These are phyloP conservation scores for Ganoderma meredithae DNA, from an alignment of 1,284 basidiomycete species.

Conservation along the genomic window DNA sequence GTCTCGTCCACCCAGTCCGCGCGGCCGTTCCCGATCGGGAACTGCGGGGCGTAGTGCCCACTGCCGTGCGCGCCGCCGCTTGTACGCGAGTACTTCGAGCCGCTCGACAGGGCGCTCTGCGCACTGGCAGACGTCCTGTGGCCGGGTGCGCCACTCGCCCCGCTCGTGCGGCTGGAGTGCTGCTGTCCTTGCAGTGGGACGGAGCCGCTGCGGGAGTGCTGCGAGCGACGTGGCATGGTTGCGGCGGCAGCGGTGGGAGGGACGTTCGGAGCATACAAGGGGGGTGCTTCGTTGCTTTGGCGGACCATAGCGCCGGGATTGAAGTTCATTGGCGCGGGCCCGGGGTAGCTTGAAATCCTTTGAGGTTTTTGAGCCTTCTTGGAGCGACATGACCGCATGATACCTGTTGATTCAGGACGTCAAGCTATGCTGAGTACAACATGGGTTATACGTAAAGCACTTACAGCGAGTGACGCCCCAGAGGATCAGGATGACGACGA, in stretches of 20 bases:
- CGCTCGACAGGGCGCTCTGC: constrained; percentile 18
- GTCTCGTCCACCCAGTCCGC: constrained; percentile 55
- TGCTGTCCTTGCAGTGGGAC: neutral
- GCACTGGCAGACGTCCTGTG: constrained; percentile 16
- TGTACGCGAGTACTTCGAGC: constrained; percentile 7
- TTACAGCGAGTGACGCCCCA: constrained; percentile 30
- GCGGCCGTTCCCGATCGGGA: constrained; percentile 35
- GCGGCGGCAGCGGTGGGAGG: constrained; percentile 11
- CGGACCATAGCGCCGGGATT: constrained; percentile 23
- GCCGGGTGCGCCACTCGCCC: constrained; percentile 3
- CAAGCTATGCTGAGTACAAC: neutral
- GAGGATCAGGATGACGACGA: constrained; percentile 58
- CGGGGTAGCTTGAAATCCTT: constrained; percentile 29
- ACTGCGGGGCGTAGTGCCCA: constrained; percentile 32
- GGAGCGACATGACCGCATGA: constrained; percentile 19
- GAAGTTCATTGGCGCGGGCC: constrained; percentile 24
- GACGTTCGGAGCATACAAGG: constrained; percentile 26
- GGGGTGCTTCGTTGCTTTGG: constrained; percentile 3
- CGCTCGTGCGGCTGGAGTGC: constrained; percentile 12
- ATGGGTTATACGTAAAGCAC: constrained; percentile 1
- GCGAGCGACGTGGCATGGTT: constrained; percentile 7
- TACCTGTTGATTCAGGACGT: constrained; percentile 5
- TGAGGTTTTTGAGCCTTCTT: constrained; percentile 18
- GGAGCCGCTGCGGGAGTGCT: constrained; percentile 14
- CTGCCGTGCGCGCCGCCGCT: constrained; percentile 18